Evolutionary conservation across 495 filamentous ascomycete species (phyloP).

Genomic region (Penicillium argentinense): DNA sequence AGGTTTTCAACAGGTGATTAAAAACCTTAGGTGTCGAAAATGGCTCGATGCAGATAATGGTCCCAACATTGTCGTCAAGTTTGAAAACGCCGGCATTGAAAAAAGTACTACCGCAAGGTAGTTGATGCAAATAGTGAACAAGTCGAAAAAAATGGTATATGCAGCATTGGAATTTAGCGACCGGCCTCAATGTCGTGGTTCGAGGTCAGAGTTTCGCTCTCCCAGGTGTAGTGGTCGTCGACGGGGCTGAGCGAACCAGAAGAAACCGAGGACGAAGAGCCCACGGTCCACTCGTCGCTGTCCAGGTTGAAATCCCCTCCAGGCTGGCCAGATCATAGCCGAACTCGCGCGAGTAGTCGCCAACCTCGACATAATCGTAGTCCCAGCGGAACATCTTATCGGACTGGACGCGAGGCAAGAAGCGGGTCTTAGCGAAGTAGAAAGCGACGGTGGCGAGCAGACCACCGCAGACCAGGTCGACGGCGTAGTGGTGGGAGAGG

Average conservation of each 20-base stretch:
- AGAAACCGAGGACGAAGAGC: conserved; percentile 68
- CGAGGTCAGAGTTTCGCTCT: conserved; percentile 58
- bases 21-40: conserved; percentile 47
- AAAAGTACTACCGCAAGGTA: conserved; percentile 27
- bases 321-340: conserved; percentile 57
- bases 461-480: conserved; percentile 85
- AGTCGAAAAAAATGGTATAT: conserved; percentile 26
- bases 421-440: conserved; percentile 75
- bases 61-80: conserved; percentile 42
- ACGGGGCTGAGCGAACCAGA: conserved; percentile 61
- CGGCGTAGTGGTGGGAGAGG: conserved; percentile 92
- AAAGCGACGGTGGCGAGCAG: conserved; percentile 76
- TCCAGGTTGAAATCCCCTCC: conserved; percentile 58
- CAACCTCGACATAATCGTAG: conserved; percentile 89
- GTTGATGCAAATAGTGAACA: conserved; percentile 25
- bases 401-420: conserved; percentile 74
- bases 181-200: conserved; percentile 52
- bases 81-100: conserved; percentile 11
- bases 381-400: conserved; percentile 91
- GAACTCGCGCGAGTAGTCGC: conserved; percentile 55
- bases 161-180: conserved; percentile 32
- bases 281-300: conserved; percentile 72
- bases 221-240: conserved; percentile 63
- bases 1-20: conserved; percentile 26
- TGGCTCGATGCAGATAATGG: conserved; percentile 46